A percentile compares a stretch with the other conserved stretches of the same genome.
Conservation (phyloP, 1,139 yeast species). For the Sugiyamaella xylanicola region DNA sequence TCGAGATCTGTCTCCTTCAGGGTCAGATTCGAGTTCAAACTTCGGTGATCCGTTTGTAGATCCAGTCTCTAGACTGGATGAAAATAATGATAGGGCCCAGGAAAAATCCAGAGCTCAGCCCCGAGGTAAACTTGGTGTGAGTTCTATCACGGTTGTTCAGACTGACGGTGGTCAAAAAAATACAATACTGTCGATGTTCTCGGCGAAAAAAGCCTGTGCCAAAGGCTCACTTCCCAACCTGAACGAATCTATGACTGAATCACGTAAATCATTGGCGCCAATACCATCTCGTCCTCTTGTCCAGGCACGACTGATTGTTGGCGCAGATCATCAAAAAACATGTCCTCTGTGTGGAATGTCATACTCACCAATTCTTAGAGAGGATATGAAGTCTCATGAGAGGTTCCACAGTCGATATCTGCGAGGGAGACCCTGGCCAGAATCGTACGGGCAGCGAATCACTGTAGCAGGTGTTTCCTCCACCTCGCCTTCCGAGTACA, state of each 20-base stretch:
- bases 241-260: not conserved
- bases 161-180: slow-evolving; percentile 1
- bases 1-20: too few species aligned
- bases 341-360: slow-evolving; percentile 57
- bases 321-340: slow-evolving; percentile 11
- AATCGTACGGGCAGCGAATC: slow-evolving; percentile 41
- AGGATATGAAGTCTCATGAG: slow-evolving; percentile 53
- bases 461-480: not conserved
- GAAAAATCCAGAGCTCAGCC: too few species aligned
- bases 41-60: not conserved
- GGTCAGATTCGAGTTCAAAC: too few species aligned
- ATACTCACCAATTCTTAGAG: slow-evolving; percentile 49
- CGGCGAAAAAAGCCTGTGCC: not conserved
- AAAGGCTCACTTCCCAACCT: not conserved
- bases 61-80: not conserved
- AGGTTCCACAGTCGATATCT: slow-evolving; percentile 49
- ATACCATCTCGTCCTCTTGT: not conserved
- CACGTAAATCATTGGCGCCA: not conserved
- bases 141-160: too few species aligned
- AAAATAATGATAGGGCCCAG: too few species aligned
- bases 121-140: too few species aligned
- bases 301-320: slow-evolving; percentile 13
- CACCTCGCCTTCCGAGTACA: slow-evolving; percentile 23
- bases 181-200: slow-evolving; percentile 13
- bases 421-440: slow-evolving; percentile 51